Evolutionary conservation across 2,329 filamentous ascomycete species (phyloP).

Genomic region (Metarhizium robertsii): DNA sequence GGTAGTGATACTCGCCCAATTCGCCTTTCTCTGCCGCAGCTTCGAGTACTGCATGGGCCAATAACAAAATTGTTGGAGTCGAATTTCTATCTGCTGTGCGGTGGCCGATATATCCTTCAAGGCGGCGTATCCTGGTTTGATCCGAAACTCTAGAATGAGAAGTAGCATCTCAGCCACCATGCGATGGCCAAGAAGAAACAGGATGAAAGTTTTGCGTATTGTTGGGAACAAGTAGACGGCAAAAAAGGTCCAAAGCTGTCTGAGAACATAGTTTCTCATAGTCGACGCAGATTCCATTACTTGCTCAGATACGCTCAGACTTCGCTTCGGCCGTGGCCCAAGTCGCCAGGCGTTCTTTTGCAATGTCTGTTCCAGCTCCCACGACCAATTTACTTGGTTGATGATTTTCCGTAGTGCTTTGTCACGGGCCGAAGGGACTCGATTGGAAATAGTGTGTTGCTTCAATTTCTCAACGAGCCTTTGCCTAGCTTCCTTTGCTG

Average conservation of each 20-base stretch:
- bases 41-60: constrained; percentile 97
- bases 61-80: constrained; percentile 95
- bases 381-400: constrained; percentile 93
- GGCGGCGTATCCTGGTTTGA: constrained; percentile 67
- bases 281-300: constrained; percentile 90
- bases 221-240: constrained; percentile 71
- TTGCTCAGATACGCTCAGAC: constrained; percentile 85
- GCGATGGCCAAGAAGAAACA: constrained; percentile 70
- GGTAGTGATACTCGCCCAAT: constrained; percentile 92
- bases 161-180: constrained; percentile 72
- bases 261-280: constrained; percentile 64
- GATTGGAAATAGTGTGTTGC: constrained; percentile 74
- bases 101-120: constrained; percentile 94
- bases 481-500: constrained; percentile 48
- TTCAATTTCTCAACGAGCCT: constrained; percentile 77
- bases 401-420: constrained; percentile 70
- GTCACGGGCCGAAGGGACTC: constrained; percentile 72
- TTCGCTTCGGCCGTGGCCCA: constrained; percentile 69
- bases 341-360: constrained; percentile 86
- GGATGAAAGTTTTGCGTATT: constrained; percentile 62
- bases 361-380: constrained; percentile 75
- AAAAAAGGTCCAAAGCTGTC: constrained; percentile 61
- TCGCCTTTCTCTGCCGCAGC: constrained; percentile 75
- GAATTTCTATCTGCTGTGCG: constrained; percentile 94
- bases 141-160: constrained; percentile 73